These are phyloP conservation scores for Solanum piurae DNA, from an alignment of 257 asterid species.

Conservation along the genomic window DNA sequence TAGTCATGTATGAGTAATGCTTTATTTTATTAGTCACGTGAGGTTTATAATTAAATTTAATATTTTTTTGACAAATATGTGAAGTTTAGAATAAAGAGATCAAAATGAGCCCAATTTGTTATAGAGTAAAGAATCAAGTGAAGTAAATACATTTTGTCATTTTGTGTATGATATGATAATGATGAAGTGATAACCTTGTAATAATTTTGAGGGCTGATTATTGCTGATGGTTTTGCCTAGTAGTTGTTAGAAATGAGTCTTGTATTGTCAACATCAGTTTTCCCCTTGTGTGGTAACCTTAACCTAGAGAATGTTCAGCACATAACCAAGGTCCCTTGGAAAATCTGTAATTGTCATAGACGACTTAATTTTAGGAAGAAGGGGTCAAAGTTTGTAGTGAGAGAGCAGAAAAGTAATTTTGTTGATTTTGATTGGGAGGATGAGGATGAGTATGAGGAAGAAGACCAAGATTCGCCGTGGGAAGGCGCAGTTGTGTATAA, in stretches of 20 bases:
- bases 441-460: slow-evolving; percentile 21
- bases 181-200: no score
- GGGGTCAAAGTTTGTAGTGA: not conserved
- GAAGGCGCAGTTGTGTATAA: slow-evolving; percentile 61
- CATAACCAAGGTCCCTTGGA: not conserved
- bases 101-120: no score
- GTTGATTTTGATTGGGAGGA: slow-evolving; percentile 16
- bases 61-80: no score
- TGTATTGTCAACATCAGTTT: not conserved
- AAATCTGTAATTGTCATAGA: not conserved
- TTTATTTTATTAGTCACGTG: no score
- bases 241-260: not conserved
- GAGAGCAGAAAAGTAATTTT: not conserved
- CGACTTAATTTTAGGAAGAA: not conserved
- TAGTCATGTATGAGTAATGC: no score
- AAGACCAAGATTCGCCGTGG: slow-evolving; percentile 38
- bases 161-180: no score
- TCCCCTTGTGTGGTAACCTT: not conserved
- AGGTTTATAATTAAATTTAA: no score
- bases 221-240: not conserved
- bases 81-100: no score
- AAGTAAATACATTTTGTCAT: no score
- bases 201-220: no score
- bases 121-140: no score
- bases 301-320: not conserved